Percentiles rank a stretch among this genome's conserved stretches.
Evolutionary conservation across 176 grass and related monocot species (phyloP).

Genomic region (Carex cristatella): DNA sequence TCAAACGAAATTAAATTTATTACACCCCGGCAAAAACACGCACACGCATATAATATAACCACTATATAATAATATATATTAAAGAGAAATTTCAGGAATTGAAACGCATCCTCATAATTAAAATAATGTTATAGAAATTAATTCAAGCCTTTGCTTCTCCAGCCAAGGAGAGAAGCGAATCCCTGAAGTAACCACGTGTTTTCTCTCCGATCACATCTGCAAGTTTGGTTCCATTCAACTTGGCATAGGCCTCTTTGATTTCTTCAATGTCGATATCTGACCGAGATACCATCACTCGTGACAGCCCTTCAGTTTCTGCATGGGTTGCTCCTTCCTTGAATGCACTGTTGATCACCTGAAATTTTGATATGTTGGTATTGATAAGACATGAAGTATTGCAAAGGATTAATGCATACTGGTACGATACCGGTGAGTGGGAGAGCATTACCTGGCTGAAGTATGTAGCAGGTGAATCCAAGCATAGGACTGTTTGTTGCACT

Average conservation of each 20-base stretch:
- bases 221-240: slow-evolving; percentile 50
- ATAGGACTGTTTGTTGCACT: slow-evolving; percentile 44
- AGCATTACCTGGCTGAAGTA: slow-evolving; percentile 69
- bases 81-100: not conserved
- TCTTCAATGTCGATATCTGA: slow-evolving; percentile 69
- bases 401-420: not conserved
- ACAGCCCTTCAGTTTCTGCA: slow-evolving; percentile 48
- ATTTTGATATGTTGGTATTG: not conserved
- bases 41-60: not conserved
- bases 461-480: slow-evolving; percentile 57
- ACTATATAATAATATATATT: not conserved
- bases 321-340: slow-evolving; percentile 46
- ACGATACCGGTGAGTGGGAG: not conserved
- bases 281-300: slow-evolving; percentile 61
- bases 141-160: slow-evolving; percentile 27
- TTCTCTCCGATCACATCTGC: slow-evolving; percentile 49
- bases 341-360: slow-evolving; percentile 46
- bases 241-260: slow-evolving; percentile 40
- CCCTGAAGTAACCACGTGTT: slow-evolving; percentile 65
- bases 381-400: not conserved
- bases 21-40: not conserved
- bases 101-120: not conserved
- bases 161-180: slow-evolving; percentile 69
- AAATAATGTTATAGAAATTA: not conserved
- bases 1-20: not conserved